Evolutionary conservation across 495 filamentous ascomycete genomes (phyloP), one percentile per base, ranked within the genome.

Genomic region (Talaromyces ruber): DNA sequence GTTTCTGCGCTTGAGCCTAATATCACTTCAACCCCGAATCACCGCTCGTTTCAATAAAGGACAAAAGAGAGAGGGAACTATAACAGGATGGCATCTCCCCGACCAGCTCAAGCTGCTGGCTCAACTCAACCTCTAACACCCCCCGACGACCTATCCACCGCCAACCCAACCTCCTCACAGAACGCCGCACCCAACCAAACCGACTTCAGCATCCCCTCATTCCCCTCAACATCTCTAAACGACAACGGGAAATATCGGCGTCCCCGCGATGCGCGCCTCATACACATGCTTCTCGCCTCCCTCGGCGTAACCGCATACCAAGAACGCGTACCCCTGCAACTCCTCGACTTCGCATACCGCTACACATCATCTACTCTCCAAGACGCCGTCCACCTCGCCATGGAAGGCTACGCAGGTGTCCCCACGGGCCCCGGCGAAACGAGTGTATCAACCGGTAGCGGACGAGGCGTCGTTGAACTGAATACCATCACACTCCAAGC

Each of bases 331-430:
- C 93, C 94, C 0, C 84, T 97, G 3, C 90, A 96, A 65, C 88
- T 98, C 45, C 86, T 98, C 70, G 94, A 98, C 74, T 97, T 98
- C 72, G 93, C 94, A 21, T 98, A 98, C 83, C 89, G 93, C 51
- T 88, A 86, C 74, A 84, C 83, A 6, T 77, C 79, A 39, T 74
- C 74, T 45, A 74, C 80, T 0, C 73, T 80, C 14, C 78, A 81
- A 63, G 79, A 82, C 59, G 71, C 79, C 14, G 71, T 83, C 60
- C 79, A 84, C 58, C 77, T 85, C 55, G 74, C 79, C 25, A 74
- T 79, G 25, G 80, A 83, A 70, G 79, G 80, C 4, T 83, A 83
- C 51, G 79, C 76, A 18, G 75, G 71, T 7, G 68, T 71, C 37
- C 56, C 47, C 8, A 59, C 24, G n/a, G 61, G 59, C 18, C 53